A percentile compares a stretch with the other conserved stretches of the same genome.
Evolutionary conservation across 129 eudicot species (phyloP).

Genomic region (Kitagawia praeruptora): DNA sequence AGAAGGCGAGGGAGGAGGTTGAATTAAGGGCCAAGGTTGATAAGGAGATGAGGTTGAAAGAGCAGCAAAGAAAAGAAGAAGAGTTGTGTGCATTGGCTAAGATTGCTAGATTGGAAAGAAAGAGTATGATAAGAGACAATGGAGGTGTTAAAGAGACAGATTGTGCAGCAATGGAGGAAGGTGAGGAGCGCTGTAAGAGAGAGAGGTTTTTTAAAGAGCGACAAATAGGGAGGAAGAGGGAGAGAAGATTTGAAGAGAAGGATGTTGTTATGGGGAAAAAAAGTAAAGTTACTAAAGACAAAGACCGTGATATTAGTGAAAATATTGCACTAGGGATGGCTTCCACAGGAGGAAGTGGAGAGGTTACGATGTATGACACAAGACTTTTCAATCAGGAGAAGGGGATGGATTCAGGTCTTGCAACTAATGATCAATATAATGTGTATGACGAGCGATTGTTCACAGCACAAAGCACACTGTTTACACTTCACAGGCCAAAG

Average conservation of each 20-base stretch:
- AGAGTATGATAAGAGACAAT: slow-evolving; percentile 32
- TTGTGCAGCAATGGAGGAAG: slow-evolving; percentile 56
- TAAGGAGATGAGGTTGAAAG: slow-evolving; percentile 86
- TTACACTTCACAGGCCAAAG: slow-evolving; percentile 68
- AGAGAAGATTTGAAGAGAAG: slow-evolving; percentile 75
- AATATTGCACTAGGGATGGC: slow-evolving; percentile 92
- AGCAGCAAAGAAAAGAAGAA: slow-evolving; percentile 66
- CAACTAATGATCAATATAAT: slow-evolving; percentile 60
- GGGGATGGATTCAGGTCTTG: slow-evolving; percentile 89
- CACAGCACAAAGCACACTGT: slow-evolving; percentile 53
- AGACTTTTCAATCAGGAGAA: slow-evolving; percentile 81
- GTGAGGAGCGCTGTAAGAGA: slow-evolving; percentile 51
- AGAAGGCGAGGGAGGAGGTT: slow-evolving; percentile 75
- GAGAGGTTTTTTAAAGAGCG: slow-evolving; percentile 22
- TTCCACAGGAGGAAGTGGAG: slow-evolving; percentile 58
- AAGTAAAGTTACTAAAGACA: slow-evolving; percentile 66
- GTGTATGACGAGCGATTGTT: slow-evolving; percentile 63
- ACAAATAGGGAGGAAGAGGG: slow-evolving; percentile 64
- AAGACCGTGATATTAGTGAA: slow-evolving; percentile 87
- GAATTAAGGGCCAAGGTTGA: slow-evolving; percentile 72
- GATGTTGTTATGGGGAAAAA: slow-evolving; percentile 82
- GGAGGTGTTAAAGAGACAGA: slow-evolving; percentile 35
- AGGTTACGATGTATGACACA: slow-evolving; percentile 74
- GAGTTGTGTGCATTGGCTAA: slow-evolving; percentile 69
- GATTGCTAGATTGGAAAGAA: slow-evolving; percentile 67